Conservation (phyloP, 345 rosid species). For the Lumnitzera racemosa region DNA sequence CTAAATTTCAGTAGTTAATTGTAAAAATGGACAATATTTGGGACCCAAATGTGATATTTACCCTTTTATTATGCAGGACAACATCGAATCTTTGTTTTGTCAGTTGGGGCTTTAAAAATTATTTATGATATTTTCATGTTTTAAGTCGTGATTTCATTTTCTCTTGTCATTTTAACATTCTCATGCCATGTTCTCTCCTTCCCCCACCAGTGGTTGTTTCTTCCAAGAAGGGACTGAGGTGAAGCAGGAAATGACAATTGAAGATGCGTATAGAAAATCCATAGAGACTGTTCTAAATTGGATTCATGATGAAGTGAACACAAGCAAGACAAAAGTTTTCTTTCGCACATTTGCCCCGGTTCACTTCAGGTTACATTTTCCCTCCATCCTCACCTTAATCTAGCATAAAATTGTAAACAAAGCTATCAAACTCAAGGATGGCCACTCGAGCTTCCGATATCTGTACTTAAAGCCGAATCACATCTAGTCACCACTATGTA, state of each 20-base stretch:
- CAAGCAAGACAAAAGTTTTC: conserved; percentile 67
- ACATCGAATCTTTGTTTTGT: too few species aligned
- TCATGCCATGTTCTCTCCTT: not conserved
- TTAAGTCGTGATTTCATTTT: too few species aligned
- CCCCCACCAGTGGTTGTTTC: conserved; percentile 62
- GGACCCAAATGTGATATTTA: too few species aligned
- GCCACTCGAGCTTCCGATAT: too few species aligned
- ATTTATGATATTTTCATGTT: too few species aligned
- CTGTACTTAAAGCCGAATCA: too few species aligned
- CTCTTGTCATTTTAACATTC: not conserved
- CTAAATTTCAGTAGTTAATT: too few species aligned
- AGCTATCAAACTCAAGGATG: not conserved
- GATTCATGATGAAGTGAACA: conserved; percentile 55
- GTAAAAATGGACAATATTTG: too few species aligned
- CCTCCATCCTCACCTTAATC: not conserved
- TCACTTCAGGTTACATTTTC: conserved; percentile 76
- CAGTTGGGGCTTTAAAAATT: too few species aligned
- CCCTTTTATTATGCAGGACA: too few species aligned
- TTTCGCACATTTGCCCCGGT: conserved; percentile 91
- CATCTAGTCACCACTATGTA: too few species aligned
- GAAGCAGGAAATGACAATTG: conserved; percentile 47
- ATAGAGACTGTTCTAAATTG: conserved; percentile 62
- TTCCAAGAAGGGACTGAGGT: conserved; percentile 74
- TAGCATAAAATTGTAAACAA: not conserved
- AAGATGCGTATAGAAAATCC: conserved; percentile 55